Conservation (phyloP, 106 monocot genomes). For the Dioscorea alata region DNA sequence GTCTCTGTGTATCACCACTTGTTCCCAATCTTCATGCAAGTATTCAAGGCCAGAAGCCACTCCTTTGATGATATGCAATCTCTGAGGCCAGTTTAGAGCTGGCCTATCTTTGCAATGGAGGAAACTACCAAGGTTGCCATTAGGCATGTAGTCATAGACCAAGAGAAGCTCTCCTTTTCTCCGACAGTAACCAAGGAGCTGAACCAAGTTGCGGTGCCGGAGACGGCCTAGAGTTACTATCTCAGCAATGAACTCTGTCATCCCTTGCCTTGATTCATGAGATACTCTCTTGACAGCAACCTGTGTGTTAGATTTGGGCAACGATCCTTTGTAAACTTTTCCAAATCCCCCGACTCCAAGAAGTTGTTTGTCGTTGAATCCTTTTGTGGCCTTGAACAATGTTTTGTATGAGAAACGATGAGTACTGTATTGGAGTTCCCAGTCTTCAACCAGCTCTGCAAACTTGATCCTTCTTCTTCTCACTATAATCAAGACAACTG, state of each 20-base stretch:
- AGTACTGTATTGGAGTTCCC: background rate
- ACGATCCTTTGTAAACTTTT: background rate
- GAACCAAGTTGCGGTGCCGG: background rate
- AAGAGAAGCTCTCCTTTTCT: no score
- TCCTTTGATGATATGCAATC: conserved; percentile 1
- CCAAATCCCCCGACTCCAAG: background rate
- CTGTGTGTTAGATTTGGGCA: background rate
- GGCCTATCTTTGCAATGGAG: background rate
- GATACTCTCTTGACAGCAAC: background rate
- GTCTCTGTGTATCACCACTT: conserved; percentile 5
- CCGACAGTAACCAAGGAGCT: background rate
- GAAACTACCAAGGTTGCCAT: background rate
- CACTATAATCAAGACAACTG: background rate
- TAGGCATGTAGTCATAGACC: conserved; percentile 3
- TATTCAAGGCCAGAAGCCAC: background rate
- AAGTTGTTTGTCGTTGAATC: background rate
- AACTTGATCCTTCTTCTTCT: background rate
- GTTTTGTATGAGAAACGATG: background rate
- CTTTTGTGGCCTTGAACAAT: background rate
- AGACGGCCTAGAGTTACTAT: background rate
- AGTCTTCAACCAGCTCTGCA: conserved; percentile 11
- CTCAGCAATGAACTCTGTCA: background rate
- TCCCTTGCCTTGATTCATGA: background rate
- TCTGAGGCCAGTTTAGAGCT: background rate
- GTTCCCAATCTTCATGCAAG: background rate